Evolutionary conservation across 2,329 filamentous ascomycete species (phyloP).

Genomic region (Aspergillus sp.): DNA sequence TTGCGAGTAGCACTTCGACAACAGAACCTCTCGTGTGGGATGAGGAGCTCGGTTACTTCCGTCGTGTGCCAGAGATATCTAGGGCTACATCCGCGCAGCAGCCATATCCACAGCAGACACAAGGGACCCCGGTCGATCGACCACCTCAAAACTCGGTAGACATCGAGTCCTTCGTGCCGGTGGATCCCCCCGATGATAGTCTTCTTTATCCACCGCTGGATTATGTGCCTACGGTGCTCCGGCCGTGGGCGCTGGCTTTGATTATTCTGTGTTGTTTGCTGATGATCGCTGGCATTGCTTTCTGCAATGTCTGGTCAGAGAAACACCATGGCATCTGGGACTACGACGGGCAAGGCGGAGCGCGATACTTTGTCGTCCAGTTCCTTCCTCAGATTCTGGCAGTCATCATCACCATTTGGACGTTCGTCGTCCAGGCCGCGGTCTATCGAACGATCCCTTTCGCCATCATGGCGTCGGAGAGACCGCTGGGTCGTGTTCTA

Average conservation of each 20-base stretch:
- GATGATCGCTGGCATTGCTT: constrained; percentile 70
- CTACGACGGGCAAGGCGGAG: constrained; percentile 68
- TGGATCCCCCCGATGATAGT: constrained; percentile 43
- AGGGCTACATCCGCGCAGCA: constrained; percentile 33
- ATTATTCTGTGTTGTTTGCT: constrained; percentile 62
- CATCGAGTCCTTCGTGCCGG: constrained; percentile 48
- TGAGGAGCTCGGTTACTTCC: constrained; percentile 44
- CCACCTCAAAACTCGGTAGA: constrained; percentile 21
- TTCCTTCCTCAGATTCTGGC: constrained; percentile 79
- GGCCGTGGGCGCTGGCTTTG: constrained; percentile 60
- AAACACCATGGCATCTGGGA: constrained; percentile 62
- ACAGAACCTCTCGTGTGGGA: constrained; percentile 51
- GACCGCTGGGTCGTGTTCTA: constrained; percentile 60
- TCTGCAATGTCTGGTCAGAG: constrained; percentile 68
- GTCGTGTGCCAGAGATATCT: constrained; percentile 29
- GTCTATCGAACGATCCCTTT: constrained; percentile 78
- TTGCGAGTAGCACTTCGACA: constrained; percentile 45
- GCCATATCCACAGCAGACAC: constrained; percentile 27
- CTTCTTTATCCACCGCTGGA: constrained; percentile 55
- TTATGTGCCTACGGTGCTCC: constrained; percentile 70
- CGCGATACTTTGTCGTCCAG: constrained; percentile 79
- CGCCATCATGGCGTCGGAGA: constrained; percentile 67
- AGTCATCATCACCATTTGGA: constrained; percentile 69
- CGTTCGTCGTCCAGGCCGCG: constrained; percentile 70
- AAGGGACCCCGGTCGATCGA: constrained; percentile 15